phyloP scores from a whole-genome alignment of 78 protist genomes.

The Dictyostelium intermedium region DNA sequence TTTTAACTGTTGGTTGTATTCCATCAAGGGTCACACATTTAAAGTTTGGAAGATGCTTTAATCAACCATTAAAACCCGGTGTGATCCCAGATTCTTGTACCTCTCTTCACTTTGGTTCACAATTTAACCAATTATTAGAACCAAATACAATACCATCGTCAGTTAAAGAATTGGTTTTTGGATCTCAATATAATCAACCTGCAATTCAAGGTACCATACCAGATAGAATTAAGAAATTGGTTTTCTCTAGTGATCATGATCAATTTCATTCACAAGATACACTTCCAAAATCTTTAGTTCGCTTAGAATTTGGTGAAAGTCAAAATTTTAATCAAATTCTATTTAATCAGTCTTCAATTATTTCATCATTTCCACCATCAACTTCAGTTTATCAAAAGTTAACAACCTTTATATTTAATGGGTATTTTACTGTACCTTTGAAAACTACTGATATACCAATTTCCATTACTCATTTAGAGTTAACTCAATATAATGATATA shows the following conservation, averaged over 20 bases:
- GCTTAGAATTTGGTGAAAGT: not conserved
- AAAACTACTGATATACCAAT: not conserved
- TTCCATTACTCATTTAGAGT: not conserved
- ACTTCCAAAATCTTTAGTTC: not conserved
- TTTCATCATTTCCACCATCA: not conserved
- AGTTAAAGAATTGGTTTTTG: not conserved
- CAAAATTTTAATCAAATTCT: not conserved
- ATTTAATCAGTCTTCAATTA: not conserved
- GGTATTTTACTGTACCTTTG: not conserved
- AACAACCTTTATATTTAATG: not conserved
- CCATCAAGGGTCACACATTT: not conserved
- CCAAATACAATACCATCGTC: not conserved
- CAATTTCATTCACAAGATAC: not conserved
- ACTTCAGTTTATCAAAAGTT: not conserved
- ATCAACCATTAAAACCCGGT: not conserved
- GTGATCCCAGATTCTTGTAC: not conserved
- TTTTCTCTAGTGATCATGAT: not conserved
- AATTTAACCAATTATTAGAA: not conserved
- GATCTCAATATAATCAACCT: conserved; percentile 20
- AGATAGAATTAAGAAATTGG: not conserved
- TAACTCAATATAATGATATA: not conserved
- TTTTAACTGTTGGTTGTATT: not conserved
- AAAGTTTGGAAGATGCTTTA: not conserved
- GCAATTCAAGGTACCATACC: not conserved
- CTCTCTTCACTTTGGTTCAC: not conserved